Conservation (phyloP, 129 eudicot species). For the Flaveria bidentis region DNA sequence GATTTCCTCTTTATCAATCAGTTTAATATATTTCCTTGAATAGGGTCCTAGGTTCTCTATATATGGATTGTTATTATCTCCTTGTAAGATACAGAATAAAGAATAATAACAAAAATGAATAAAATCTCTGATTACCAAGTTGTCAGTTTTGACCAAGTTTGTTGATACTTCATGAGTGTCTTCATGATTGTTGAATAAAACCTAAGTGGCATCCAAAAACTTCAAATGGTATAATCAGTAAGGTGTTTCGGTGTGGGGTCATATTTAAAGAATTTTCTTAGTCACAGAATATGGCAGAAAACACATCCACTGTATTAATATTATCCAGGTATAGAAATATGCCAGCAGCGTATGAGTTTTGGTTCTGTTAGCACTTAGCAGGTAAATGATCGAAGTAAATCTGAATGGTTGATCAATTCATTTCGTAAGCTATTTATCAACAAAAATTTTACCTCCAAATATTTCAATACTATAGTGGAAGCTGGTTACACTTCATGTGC, state of each 20-base stretch:
- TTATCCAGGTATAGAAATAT: slow-evolving; percentile 2
- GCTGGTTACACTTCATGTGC: not conserved
- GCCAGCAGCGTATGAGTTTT: not conserved
- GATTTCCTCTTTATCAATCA: too few species aligned
- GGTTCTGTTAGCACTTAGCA: not conserved
- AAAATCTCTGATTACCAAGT: too few species aligned
- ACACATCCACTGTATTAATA: not conserved
- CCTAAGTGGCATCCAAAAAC: not conserved
- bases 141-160: not conserved
- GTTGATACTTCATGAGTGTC: not conserved
- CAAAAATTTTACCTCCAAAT: not conserved
- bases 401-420: too few species aligned
- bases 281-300: not conserved
- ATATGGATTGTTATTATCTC: too few species aligned
- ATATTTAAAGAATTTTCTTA: not conserved
- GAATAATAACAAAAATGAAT: too few species aligned
- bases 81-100: too few species aligned
- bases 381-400: not conserved
- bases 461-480: not conserved
- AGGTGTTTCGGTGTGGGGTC: not conserved
- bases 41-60: too few species aligned
- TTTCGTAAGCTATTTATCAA: too few species aligned
- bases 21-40: too few species aligned
- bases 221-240: not conserved
- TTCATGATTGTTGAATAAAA: not conserved